A percentile compares a stretch with the other conserved stretches of the same genome.
Evolutionary conservation across 202 grass and related monocot species (phyloP).

Genomic region (Elaeis oleifera): DNA sequence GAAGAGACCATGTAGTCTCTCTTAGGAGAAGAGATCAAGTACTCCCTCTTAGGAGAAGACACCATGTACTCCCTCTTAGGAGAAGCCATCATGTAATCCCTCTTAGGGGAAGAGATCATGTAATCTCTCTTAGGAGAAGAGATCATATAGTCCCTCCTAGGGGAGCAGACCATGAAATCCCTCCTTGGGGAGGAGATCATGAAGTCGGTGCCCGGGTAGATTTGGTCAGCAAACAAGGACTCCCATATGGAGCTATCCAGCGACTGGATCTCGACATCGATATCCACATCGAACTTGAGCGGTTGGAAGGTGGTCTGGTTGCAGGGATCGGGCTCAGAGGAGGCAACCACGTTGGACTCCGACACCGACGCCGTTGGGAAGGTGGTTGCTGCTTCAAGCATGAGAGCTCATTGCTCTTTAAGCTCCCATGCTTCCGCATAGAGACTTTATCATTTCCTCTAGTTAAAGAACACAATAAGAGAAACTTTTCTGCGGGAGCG

Average conservation of each 20-base stretch:
- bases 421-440: constrained; percentile 38
- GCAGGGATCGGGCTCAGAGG: constrained; percentile 26
- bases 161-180: constrained; percentile 40
- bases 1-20: neutral
- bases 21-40: neutral
- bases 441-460: constrained; percentile 2
- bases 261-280: constrained; percentile 47
- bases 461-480: neutral
- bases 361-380: constrained; percentile 39
- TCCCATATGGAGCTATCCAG: constrained; percentile 51
- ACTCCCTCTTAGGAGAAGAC: constrained; percentile 26
- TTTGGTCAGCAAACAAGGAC: constrained; percentile 49
- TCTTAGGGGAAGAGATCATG: constrained; percentile 39
- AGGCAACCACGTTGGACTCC: constrained; percentile 47
- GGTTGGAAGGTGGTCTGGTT: constrained; percentile 35
- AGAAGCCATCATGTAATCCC: constrained; percentile 54
- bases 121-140: constrained; percentile 35
- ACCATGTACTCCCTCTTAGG: constrained; percentile 51
- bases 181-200: constrained; percentile 46
- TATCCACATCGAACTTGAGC: constrained; percentile 39
- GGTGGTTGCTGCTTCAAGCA: constrained; percentile 30
- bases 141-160: constrained; percentile 6
- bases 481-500: neutral
- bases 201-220: constrained; percentile 35
- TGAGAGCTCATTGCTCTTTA: constrained; percentile 13